Conservation (phyloP, 2,329 filamentous ascomycete genomes). For the Fusarium neocosmosporiellum region DNA sequence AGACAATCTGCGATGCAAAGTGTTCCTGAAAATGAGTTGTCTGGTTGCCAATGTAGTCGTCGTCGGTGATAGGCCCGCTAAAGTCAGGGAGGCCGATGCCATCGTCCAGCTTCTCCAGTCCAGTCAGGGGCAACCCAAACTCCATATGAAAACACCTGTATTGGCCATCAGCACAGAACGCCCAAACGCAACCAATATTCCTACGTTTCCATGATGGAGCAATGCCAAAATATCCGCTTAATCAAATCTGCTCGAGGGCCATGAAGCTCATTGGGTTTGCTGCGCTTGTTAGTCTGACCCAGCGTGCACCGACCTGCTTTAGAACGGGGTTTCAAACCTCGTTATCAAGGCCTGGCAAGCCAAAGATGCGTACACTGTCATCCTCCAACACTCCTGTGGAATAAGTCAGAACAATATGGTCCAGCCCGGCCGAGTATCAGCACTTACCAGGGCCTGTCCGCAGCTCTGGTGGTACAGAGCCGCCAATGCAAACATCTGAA, state of each 20-base stretch:
- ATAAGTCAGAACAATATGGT: constrained; percentile 10
- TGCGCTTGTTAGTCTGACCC: constrained; percentile 4
- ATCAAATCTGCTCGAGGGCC: constrained; percentile 40
- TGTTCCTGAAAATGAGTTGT: constrained; percentile 67
- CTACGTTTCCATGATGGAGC: constrained; percentile 44
- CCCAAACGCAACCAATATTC: background rate
- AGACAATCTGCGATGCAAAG: constrained; percentile 69
- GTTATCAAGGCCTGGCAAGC: constrained; percentile 67
- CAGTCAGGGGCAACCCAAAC: constrained; percentile 66
- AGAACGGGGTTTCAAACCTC: constrained; percentile 52
- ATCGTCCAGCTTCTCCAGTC: constrained; percentile 63
- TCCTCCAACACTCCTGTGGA: constrained; percentile 69
- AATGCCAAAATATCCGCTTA: constrained; percentile 43
- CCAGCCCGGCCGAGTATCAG: background rate
- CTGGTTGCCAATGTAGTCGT: constrained; percentile 61
- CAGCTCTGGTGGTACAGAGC: constrained; percentile 66
- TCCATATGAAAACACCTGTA: constrained; percentile 66
- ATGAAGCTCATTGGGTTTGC: constrained; percentile 40
- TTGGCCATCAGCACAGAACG: constrained; percentile 18
- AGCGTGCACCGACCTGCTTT: background rate
- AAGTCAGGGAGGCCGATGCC: constrained; percentile 67
- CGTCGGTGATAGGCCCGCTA: constrained; percentile 57
- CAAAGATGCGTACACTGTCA: constrained; percentile 65
- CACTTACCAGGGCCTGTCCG: constrained; percentile 60
- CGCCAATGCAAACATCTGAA: constrained; percentile 68